Percentiles rank a stretch among this genome's conserved stretches.
phyloP scores from a whole-genome alignment of 169 alveolate species.

The Cryptosporidium ubiquitum region DNA sequence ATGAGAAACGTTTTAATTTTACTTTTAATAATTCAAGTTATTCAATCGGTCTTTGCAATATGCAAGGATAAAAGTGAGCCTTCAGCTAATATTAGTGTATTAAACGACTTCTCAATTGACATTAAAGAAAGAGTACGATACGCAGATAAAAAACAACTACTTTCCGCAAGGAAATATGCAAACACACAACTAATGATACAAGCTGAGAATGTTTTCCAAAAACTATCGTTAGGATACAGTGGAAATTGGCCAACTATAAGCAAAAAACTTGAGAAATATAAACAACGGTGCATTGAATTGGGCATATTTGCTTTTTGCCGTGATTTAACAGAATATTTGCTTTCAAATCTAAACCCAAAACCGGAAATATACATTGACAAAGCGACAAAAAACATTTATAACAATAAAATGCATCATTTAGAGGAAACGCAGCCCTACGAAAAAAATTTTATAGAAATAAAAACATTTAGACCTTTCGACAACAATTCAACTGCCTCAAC shows the following conservation, averaged over 20 bases:
- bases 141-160: conserved; percentile 1
- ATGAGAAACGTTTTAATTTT: not conserved
- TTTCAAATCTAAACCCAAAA: not conserved
- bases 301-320: conserved; percentile 25
- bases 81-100: not conserved
- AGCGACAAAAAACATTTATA: not conserved
- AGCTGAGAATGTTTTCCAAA: not conserved
- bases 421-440: not conserved
- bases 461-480: not conserved
- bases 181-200: not conserved
- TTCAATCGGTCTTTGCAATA: not conserved
- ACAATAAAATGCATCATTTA: not conserved
- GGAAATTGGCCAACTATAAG: not conserved
- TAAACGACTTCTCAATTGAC: conserved; percentile 5
- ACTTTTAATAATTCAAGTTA: not conserved
- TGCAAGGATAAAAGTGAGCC: not conserved
- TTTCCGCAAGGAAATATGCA: not conserved
- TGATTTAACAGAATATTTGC: not conserved
- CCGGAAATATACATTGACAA: conserved; percentile 5
- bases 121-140: not conserved
- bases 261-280: not conserved
- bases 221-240: not conserved
- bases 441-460: not conserved
- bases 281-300: conserved; percentile 5
- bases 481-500: not conserved